Evolutionary conservation across 495 filamentous ascomycete species (phyloP).

Genomic region (Podospora tetraspora): DNA sequence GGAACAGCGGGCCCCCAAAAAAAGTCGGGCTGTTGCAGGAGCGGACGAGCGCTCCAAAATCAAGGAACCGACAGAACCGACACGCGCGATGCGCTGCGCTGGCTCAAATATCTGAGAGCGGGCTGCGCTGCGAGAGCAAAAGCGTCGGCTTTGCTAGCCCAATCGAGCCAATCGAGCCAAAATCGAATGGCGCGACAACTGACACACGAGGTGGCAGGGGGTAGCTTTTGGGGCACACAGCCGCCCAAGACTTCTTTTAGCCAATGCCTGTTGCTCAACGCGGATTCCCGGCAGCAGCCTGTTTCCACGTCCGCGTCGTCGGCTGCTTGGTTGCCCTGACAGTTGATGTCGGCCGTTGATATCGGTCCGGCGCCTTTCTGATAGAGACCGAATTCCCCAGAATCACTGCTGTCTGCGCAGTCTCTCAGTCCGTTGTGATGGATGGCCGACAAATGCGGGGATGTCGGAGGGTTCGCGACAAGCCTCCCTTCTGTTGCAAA

Average conservation of each 20-base stretch:
- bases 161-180: not conserved
- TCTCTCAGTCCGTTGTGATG: not conserved
- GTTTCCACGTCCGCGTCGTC: not conserved
- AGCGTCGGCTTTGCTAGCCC: not conserved
- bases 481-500: not conserved
- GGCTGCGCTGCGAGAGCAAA: not conserved
- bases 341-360: too few relatives aligned
- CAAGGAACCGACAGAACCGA: slow-evolving; percentile 15
- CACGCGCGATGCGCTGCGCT: slow-evolving; percentile 4
- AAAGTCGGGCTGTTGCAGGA: slow-evolving; percentile 16
- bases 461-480: not conserved
- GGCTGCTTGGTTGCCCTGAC: too few relatives aligned
- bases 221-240: slow-evolving; percentile 3
- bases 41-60: slow-evolving; percentile 12
- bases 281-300: not conserved
- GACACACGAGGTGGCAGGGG: slow-evolving; percentile 2
- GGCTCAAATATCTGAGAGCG: not conserved
- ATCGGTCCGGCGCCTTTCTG: too few relatives aligned
- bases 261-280: not conserved
- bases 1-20: slow-evolving; percentile 9
- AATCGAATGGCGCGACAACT: not conserved
- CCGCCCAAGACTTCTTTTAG: not conserved
- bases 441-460: not conserved
- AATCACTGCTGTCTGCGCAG: too few relatives aligned
- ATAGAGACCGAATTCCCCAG: too few relatives aligned